phyloP scores from a whole-genome alignment of 1,139 yeast genomes.

The Saccharomyces hybrid region DNA sequence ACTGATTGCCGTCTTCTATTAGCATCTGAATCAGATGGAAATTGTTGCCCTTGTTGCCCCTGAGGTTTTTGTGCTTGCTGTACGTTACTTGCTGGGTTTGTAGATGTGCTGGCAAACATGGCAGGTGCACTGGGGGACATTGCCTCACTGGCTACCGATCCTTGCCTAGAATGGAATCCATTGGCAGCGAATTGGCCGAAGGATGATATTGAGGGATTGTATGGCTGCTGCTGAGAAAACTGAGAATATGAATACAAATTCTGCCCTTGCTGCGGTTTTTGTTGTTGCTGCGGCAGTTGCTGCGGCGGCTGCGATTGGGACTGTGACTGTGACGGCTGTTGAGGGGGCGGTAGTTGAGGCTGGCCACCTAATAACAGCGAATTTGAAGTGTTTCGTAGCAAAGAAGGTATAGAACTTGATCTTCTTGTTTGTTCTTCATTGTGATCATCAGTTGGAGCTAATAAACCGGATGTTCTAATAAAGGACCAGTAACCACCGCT shows the following conservation, averaged over 20 bases:
- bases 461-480: conserved; percentile 10
- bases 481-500: conserved; percentile 19
- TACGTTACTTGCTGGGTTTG: conserved; percentile 4
- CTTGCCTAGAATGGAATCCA: conserved; percentile 26
- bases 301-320: conserved; percentile 1
- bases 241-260: conserved; percentile 21
- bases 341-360: conserved; percentile 22
- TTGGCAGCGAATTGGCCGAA: conserved; percentile 21
- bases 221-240: conserved; percentile 16
- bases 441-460: conserved; percentile 13
- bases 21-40: conserved; percentile 4
- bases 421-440: conserved; percentile 16
- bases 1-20: neutral
- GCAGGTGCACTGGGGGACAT: conserved; percentile 26
- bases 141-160: conserved; percentile 26
- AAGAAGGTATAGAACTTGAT: conserved; percentile 20
- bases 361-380: conserved; percentile 12
- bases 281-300: conserved; percentile 8
- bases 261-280: conserved; percentile 4
- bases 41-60: neutral
- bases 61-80: neutral
- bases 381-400: conserved; percentile 18
- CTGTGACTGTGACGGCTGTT: neutral
- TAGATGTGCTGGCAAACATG: conserved; percentile 7
- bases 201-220: conserved; percentile 11